phyloP scores from a whole-genome alignment of 2,329 filamentous ascomycete species.

The Trichoderma arundinaceum region DNA sequence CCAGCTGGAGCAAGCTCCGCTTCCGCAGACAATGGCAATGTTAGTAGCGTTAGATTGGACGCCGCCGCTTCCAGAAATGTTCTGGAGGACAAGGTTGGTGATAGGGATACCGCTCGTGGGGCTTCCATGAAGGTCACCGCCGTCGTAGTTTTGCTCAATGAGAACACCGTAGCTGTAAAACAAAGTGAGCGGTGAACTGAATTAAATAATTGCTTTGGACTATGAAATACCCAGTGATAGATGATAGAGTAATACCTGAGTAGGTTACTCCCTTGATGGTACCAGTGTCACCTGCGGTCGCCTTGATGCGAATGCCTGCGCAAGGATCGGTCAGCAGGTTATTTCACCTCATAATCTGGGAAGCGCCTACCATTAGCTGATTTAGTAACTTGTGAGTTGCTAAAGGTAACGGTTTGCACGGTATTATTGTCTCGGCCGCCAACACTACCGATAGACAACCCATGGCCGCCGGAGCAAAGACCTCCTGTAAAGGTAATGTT shows the following conservation, averaged over 20 bases:
- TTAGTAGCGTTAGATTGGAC: constrained; percentile 49
- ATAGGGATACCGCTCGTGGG: constrained; percentile 56
- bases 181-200: not conserved
- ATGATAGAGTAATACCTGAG: constrained; percentile 49
- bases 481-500: constrained; percentile 53
- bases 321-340: not conserved
- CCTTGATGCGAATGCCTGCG: constrained; percentile 52
- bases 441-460: constrained; percentile 51
- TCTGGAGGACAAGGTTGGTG: constrained; percentile 51
- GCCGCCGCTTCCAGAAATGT: constrained; percentile 48
- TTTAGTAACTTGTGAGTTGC: constrained; percentile 54
- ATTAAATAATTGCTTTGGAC: not conserved
- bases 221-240: constrained; percentile 43
- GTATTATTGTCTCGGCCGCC: constrained; percentile 57
- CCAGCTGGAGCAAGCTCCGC: constrained; percentile 53
- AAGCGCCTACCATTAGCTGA: constrained; percentile 53
- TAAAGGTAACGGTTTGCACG: constrained; percentile 57
- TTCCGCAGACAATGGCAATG: constrained; percentile 61
- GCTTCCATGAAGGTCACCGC: constrained; percentile 51
- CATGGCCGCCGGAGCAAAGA: constrained; percentile 52
- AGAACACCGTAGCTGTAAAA: constrained; percentile 43
- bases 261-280: constrained; percentile 51
- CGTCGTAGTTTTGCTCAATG: constrained; percentile 54
- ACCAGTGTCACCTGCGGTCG: constrained; percentile 52
- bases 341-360: not conserved